Percentiles rank a stretch among this genome's conserved stretches.
Evolutionary conservation across 2,329 filamentous ascomycete species (phyloP).

Genomic region (Phyllachora maydis): DNA sequence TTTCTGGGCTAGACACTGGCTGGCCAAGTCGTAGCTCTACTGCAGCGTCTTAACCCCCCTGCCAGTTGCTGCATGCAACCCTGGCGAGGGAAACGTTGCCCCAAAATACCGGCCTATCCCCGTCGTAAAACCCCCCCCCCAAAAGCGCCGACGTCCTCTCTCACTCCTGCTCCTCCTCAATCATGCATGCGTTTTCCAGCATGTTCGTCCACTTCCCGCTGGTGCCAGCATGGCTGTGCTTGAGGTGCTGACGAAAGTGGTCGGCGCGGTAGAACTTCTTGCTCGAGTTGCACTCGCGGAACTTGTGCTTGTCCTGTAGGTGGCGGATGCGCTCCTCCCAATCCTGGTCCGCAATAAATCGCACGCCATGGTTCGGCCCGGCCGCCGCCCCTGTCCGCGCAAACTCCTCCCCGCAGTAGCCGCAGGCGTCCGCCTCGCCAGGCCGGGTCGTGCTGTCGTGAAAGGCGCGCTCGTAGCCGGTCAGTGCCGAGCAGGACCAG

Average conservation of each 20-base stretch:
- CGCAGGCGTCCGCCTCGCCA: constrained; percentile 60
- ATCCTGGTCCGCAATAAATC: constrained; percentile 49
- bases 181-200: constrained; percentile 91
- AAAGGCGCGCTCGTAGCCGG: constrained; percentile 61
- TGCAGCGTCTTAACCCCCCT: too few relatives aligned
- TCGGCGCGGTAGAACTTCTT: constrained; percentile 98
- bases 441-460: constrained; percentile 54
- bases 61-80: too few relatives aligned
- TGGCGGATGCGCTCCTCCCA: constrained; percentile 79
- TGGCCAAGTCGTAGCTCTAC: too few relatives aligned
- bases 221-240: constrained; percentile 89
- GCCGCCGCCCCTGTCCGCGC: constrained; percentile 15
- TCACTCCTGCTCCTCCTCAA: constrained; percentile 65
- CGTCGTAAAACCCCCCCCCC: too few relatives aligned
- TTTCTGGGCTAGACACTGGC: too few relatives aligned
- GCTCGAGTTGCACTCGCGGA: constrained; percentile 89
- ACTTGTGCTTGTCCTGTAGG: constrained; percentile 83
- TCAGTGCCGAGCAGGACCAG: constrained; percentile 87
- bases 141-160: too few relatives aligned
- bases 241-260: constrained; percentile 94
- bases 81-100: too few relatives aligned
- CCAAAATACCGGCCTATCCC: too few relatives aligned
- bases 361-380: constrained; percentile 5
- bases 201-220: constrained; percentile 99
- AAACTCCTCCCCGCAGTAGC: constrained; percentile 92